Evolutionary conservation across 495 filamentous ascomycete species (phyloP).

Genomic region (Cenococcum geophilum): DNA sequence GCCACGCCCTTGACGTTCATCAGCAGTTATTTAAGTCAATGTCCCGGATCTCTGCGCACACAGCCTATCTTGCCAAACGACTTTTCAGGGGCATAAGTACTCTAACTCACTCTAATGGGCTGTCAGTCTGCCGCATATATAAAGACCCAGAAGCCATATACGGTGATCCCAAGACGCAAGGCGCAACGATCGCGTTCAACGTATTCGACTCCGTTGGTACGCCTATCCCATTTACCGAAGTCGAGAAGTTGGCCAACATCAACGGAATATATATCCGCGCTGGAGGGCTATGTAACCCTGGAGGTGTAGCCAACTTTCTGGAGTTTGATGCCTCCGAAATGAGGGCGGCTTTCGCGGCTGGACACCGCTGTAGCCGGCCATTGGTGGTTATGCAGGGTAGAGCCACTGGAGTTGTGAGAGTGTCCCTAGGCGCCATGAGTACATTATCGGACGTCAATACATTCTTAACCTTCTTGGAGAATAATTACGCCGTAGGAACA

Average conservation of each 20-base stretch:
- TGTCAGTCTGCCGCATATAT: constrained; percentile 55
- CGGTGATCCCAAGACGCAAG: constrained; percentile 55
- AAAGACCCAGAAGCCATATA: constrained; percentile 47
- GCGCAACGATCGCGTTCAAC: constrained; percentile 68
- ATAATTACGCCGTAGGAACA: constrained; percentile 41
- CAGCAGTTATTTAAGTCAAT: constrained; percentile 56
- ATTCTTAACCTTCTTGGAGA: constrained; percentile 52
- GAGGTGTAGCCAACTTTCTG: constrained; percentile 47
- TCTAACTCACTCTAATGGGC: constrained; percentile 56
- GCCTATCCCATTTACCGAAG: constrained; percentile 51
- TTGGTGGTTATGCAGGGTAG: constrained; percentile 48
- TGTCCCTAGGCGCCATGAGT: constrained; percentile 68
- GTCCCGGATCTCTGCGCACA: constrained; percentile 57
- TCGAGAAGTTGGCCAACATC: constrained; percentile 58
- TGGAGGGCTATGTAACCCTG: constrained; percentile 61
- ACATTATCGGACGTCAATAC: constrained; percentile 53
- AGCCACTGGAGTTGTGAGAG: constrained; percentile 59
- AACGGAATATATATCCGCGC: constrained; percentile 61
- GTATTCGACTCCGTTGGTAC: constrained; percentile 49
- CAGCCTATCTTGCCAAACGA: constrained; percentile 48
- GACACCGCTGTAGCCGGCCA: constrained; percentile 57
- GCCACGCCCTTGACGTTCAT: constrained; percentile 62
- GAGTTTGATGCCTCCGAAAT: constrained; percentile 52
- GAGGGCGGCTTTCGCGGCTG: constrained; percentile 54
- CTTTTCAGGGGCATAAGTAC: constrained; percentile 48